phyloP scores from a whole-genome alignment of 306 rosid genomes.

The Leucaena leucocephala region DNA sequence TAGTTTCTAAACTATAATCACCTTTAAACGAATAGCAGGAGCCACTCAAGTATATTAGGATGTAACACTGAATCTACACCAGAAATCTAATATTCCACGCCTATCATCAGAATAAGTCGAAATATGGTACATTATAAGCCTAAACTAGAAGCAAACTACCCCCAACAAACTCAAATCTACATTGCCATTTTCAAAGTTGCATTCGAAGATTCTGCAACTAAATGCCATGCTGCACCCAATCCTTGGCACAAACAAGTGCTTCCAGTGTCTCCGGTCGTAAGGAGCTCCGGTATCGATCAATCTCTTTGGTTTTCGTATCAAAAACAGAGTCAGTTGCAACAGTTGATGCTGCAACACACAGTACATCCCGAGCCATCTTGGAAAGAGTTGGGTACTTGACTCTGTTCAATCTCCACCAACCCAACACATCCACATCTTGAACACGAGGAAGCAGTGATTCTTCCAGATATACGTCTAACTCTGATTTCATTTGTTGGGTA shows the following conservation, averaged over 20 bases:
- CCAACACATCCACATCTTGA: constrained; percentile 81
- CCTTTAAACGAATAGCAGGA: background rate
- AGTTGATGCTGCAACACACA: constrained; percentile 71
- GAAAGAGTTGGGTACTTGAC: constrained; percentile 92
- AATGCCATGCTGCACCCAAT: constrained; percentile 81
- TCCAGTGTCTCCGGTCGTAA: constrained; percentile 87
- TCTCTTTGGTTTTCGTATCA: constrained; percentile 56
- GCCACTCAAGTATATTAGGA: background rate
- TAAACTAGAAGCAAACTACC: constrained; percentile 26
- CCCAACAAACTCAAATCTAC: constrained; percentile 40
- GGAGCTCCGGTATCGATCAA: constrained; percentile 81
- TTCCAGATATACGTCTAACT: constrained; percentile 88
- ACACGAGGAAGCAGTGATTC: constrained; percentile 85
- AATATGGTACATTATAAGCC: constrained; percentile 41
- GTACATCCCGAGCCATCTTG: constrained; percentile 90
- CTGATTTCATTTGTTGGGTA: constrained; percentile 86
- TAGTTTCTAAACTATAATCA: background rate
- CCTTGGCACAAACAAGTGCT: constrained; percentile 90
- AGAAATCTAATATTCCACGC: constrained; percentile 32
- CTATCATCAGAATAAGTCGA: constrained; percentile 35
- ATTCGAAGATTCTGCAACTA: constrained; percentile 49
- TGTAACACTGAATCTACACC: constrained; percentile 30
- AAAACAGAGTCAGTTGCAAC: constrained; percentile 68
- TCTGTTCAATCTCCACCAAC: constrained; percentile 97
- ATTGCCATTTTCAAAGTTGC: constrained; percentile 66